These are phyloP conservation scores for Citrus cavaleriei DNA, from an alignment of 345 rosid genomes.

Conservation along the genomic window DNA sequence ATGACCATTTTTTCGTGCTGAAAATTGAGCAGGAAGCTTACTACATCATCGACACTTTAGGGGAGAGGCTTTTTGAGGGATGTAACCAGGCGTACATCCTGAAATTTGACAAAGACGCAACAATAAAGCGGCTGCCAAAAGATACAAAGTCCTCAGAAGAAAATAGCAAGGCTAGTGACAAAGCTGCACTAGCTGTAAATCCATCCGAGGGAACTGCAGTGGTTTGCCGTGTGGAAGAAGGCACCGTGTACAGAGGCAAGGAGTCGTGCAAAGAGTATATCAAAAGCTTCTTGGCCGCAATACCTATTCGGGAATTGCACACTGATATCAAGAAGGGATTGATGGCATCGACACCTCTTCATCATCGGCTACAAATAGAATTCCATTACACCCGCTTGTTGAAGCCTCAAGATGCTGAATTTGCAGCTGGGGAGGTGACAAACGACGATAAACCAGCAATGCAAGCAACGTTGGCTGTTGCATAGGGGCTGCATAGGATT, in stretches of 20 bases:
- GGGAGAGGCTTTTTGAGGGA: slow-evolving; percentile 67
- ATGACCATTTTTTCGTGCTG: slow-evolving; percentile 65
- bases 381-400: slow-evolving; percentile 49
- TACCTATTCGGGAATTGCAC: slow-evolving; percentile 58
- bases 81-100: slow-evolving; percentile 57
- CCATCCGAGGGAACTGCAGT: not conserved
- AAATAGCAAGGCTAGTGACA: not conserved
- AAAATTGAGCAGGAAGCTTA: slow-evolving; percentile 61
- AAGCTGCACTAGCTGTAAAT: not conserved
- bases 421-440: not conserved
- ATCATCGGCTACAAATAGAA: slow-evolving; percentile 62
- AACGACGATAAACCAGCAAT: not conserved
- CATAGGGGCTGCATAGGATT: not conserved
- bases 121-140: slow-evolving; percentile 23
- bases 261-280: slow-evolving; percentile 69
- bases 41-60: slow-evolving; percentile 63
- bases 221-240: slow-evolving; percentile 20
- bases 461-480: not conserved
- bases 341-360: slow-evolving; percentile 50
- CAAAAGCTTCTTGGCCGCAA: slow-evolving; percentile 65
- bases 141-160: slow-evolving; percentile 20
- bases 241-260: slow-evolving; percentile 41
- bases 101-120: slow-evolving; percentile 46
- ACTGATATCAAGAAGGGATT: slow-evolving; percentile 60
- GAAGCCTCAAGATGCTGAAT: slow-evolving; percentile 11